Evolutionary conservation across 1,284 basidiomycete species (phyloP).

Genomic region (Cerioporus squamosus): DNA sequence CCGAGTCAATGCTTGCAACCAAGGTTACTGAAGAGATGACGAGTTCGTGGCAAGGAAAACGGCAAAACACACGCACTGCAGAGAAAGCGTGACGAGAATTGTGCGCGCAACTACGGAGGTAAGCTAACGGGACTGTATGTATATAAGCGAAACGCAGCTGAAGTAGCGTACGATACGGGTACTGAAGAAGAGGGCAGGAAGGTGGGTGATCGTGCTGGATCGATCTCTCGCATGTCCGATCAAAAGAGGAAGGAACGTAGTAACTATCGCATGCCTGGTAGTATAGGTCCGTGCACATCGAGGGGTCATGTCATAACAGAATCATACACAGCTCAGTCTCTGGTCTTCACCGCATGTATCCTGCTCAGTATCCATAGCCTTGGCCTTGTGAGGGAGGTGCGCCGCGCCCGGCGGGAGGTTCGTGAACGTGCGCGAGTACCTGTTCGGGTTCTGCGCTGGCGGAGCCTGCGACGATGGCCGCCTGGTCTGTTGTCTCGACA

Average conservation of each 20-base stretch:
- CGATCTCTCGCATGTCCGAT: slow-evolving; percentile 2
- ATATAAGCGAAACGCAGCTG: background rate
- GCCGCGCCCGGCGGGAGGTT: slow-evolving; percentile 76
- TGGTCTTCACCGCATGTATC: no score
- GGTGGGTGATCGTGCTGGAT: background rate
- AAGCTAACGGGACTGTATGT: background rate
- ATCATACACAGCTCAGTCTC: slow-evolving; percentile 9
- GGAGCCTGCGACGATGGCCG: slow-evolving; percentile 62
- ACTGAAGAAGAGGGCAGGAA: no score
- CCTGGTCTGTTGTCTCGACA: slow-evolving; percentile 55
- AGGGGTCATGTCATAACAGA: slow-evolving; percentile 16
- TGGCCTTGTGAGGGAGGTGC: slow-evolving; percentile 58
- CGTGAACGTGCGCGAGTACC: slow-evolving; percentile 63
- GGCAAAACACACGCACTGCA: no score
- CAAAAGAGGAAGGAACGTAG: slow-evolving; percentile 1
- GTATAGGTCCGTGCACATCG: slow-evolving; percentile 22
- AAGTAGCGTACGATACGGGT: background rate
- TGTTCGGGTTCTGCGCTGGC: slow-evolving; percentile 70
- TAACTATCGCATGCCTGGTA: slow-evolving; percentile 19
- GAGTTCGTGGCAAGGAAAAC: no score
- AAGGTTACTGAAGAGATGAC: no score
- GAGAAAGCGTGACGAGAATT: background rate
- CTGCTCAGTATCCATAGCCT: slow-evolving; percentile 32
- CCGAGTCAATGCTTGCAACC: no score
- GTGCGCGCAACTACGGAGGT: background rate